Base-by-base conservation (phyloP, 495 filamentous ascomycete species). In the Trichoderma erinaceum region DNA sequence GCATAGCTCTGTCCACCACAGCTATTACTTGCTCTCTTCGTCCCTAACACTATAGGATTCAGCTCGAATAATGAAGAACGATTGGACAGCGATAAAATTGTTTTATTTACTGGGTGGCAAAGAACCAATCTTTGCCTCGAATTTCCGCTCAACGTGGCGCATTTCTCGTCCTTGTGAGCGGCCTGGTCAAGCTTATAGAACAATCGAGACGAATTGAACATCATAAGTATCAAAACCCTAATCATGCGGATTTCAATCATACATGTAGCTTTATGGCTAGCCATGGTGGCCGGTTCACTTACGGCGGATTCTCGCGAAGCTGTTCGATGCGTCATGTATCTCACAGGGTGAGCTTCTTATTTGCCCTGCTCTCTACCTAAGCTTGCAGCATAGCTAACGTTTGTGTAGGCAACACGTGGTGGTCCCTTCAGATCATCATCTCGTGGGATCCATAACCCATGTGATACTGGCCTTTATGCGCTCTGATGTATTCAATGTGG, bases 391-490 rank as follows among this genome's bases (percentile, higher is more conserved):
- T 67, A 3, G 8, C 56, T 61, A 12, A 61, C 25, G 0, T 10
- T 32, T 16, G 0, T 3, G 43, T 71, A 87, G 84, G 13, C 84
- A 87, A 66, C 84, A 87, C 66, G 79, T 81, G 44, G 71, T 84
- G 23, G 71, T 83, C 8, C 86, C 86, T 16, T 76, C 81, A 8
- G 56, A 71, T 15, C 68, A 78, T 21, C 75, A 61, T 18, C 56
- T 85, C 10, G 77, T 85, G 18, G 73, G 73, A 18, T 72, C 81
- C 41, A 78, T 88, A 8, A 86, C 85, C 5, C 86, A 91, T 76
- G 89, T 90, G 3, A 85, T 87, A 23, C 79, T 91, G 74, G 87
- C 85, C 0, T 92, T 92, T 68, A 89, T 90, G 72, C 80, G 77
- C 15, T 82, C 88, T 0, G 78, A 77, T 16, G 70, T 79, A 16